Evolutionary conservation across 768 basidiomycete genomes (phyloP).

Genomic region (Termitomyces sp.): DNA sequence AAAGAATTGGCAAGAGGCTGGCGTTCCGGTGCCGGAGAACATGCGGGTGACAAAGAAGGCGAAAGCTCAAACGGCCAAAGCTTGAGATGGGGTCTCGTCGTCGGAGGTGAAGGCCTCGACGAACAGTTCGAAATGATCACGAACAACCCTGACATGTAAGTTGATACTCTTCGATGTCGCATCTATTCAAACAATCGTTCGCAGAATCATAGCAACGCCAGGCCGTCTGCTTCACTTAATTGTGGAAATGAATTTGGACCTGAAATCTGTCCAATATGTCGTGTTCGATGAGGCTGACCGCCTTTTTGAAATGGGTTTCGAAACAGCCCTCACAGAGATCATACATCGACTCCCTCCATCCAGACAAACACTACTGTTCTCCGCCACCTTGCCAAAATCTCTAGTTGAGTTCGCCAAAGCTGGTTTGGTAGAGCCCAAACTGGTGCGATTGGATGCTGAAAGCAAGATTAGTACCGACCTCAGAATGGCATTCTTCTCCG

Average conservation of each 20-base stretch:
- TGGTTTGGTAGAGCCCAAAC: conserved; percentile 88
- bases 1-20: conserved; percentile 90
- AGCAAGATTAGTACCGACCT: conserved; percentile 94
- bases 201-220: conserved; percentile 94
- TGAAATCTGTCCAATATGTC: conserved; percentile 82
- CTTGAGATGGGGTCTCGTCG: conserved; percentile 89
- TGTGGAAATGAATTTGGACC: conserved; percentile 94
- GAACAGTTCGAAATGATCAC: conserved; percentile 97
- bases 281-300: conserved; percentile 99
- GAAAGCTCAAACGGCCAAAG: conserved; percentile 53
- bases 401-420: conserved; percentile 99
- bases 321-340: conserved; percentile 87
- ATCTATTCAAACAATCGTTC: conserved; percentile 11
- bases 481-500: conserved; percentile 90
- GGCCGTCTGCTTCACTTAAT: conserved; percentile 95
- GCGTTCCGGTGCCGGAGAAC: conserved; percentile 54
- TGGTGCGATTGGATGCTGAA: conserved; percentile 95
- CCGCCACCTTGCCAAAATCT: conserved; percentile 92
- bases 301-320: conserved; percentile 98
- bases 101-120: conserved; percentile 93
- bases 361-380: conserved; percentile 93
- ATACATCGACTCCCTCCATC: conserved; percentile 80
- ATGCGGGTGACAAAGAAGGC: conserved; percentile 71
- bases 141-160: conserved; percentile 92
- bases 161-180: conserved; percentile 18